phyloP scores from a whole-genome alignment of 495 filamentous ascomycete species.

The Neurospora sp. region DNA sequence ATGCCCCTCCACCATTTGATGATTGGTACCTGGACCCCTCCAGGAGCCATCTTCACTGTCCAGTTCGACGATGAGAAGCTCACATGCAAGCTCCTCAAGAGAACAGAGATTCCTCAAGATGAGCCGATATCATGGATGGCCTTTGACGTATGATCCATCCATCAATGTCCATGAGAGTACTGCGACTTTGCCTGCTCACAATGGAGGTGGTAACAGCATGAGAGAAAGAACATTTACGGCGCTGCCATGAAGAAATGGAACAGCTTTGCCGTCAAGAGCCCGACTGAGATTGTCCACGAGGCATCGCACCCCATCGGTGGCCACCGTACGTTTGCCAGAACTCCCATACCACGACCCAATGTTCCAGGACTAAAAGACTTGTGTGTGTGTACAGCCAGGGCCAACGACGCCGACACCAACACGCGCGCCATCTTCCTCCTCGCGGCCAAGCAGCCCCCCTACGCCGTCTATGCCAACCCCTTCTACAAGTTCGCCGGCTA shows the following conservation, averaged over 20 bases:
- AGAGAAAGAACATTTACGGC: slow-evolving; percentile 75
- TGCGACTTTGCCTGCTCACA: slow-evolving; percentile 13
- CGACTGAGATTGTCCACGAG: slow-evolving; percentile 69
- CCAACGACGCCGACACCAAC: slow-evolving; percentile 58
- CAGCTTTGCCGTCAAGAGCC: slow-evolving; percentile 63
- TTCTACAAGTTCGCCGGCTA: slow-evolving; percentile 78
- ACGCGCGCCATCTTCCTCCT: slow-evolving; percentile 81
- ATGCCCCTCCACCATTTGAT: slow-evolving; percentile 73
- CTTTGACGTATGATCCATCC: slow-evolving; percentile 51
- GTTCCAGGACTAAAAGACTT: not conserved
- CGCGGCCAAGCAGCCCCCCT: slow-evolving; percentile 63
- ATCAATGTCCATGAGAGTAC: not conserved
- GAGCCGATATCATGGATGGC: slow-evolving; percentile 90
- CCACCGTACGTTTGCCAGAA: slow-evolving; percentile 30
- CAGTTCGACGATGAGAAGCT: slow-evolving; percentile 70
- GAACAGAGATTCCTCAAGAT: slow-evolving; percentile 65
- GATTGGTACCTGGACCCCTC: slow-evolving; percentile 76
- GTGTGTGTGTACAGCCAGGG: slow-evolving; percentile 41
- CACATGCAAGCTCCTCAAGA: slow-evolving; percentile 61
- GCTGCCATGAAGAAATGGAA: slow-evolving; percentile 86
- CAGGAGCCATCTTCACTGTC: slow-evolving; percentile 77
- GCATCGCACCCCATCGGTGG: slow-evolving; percentile 58
- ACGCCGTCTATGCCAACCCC: slow-evolving; percentile 74
- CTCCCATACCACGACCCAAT: not conserved
- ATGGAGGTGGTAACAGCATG: slow-evolving; percentile 41